Percentiles rank a stretch among this genome's conserved stretches.
These are phyloP conservation scores for Claviceps paspali DNA, from an alignment of 2,329 filamentous ascomycete species.

Conservation along the genomic window DNA sequence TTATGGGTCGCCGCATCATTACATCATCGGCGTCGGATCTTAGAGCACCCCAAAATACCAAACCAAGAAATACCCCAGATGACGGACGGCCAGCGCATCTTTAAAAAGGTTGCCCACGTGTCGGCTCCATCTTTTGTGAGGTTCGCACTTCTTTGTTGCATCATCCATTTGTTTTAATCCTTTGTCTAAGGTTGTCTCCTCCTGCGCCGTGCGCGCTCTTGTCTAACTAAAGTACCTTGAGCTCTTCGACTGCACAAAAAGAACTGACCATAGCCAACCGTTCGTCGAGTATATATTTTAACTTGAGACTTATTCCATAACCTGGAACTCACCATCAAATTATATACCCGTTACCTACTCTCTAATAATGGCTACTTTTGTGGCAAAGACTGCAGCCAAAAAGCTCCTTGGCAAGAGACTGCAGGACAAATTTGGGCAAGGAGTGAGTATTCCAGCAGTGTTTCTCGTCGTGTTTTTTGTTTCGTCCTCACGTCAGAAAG, in stretches of 20 bases:
- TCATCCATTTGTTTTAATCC: no score
- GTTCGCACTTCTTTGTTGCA: no score
- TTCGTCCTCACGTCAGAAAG: not conserved
- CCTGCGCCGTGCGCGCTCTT: not conserved
- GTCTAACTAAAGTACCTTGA: not conserved
- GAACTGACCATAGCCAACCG: not conserved
- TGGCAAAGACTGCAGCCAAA: constrained; percentile 40
- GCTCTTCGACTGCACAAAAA: not conserved
- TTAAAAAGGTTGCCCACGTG: not conserved
- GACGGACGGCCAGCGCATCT: not conserved
- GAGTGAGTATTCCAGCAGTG: constrained; percentile 22
- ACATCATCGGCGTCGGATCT: constrained; percentile 11
- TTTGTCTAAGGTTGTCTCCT: not conserved
- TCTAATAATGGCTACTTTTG: constrained; percentile 40
- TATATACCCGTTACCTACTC: no score
- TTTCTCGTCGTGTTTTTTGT: not conserved
- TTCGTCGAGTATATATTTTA: no score
- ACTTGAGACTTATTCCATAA: no score
- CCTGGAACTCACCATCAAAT: no score
- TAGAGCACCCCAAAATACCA: no score
- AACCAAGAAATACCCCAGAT: no score
- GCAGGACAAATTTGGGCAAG: constrained; percentile 42
- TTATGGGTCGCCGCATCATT: constrained; percentile 9
- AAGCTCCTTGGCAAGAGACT: constrained; percentile 41
- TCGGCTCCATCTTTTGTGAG: no score